These are phyloP conservation scores for Moesziomyces globuligerus DNA, from an alignment of 1,284 basidiomycete species.

Conservation along the genomic window DNA sequence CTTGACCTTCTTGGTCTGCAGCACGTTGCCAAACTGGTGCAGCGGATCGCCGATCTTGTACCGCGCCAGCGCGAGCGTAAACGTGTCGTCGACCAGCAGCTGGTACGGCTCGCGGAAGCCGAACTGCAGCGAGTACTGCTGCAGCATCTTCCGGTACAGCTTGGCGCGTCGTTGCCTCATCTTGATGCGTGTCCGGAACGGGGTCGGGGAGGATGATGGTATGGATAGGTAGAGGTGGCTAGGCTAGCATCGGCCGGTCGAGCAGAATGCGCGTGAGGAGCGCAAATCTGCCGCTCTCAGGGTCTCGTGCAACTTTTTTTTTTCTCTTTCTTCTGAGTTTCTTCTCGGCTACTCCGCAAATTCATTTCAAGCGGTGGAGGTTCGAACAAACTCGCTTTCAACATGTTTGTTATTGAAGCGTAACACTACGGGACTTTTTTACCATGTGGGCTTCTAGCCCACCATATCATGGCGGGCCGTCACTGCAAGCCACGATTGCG, in stretches of 20 bases:
- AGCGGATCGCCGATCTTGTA: conserved; percentile 52
- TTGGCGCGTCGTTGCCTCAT: conserved; percentile 66
- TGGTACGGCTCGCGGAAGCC: conserved; percentile 65
- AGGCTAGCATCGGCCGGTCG: not conserved
- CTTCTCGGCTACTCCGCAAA: not conserved
- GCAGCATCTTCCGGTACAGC: conserved; percentile 60
- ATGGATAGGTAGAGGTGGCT: not conserved
- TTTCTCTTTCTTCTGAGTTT: not conserved
- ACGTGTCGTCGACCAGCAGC: conserved; percentile 61
- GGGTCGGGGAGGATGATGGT: not conserved
- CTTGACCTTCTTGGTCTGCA: conserved; percentile 58
- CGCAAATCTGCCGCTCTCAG: no score
- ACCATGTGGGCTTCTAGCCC: no score
- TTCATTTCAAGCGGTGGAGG: not conserved
- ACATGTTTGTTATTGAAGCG: not conserved
- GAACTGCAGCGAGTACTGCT: conserved; percentile 62
- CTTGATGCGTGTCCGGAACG: not conserved
- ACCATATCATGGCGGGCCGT: no score
- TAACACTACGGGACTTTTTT: no score
- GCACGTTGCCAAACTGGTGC: conserved; percentile 47
- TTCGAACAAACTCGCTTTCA: not conserved
- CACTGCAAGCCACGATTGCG: no score
- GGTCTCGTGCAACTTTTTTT: not conserved
- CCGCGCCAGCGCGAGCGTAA: conserved; percentile 52
- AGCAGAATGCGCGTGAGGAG: no score